phyloP scores from a whole-genome alignment of 2,329 filamentous ascomycete species.

The Aureobasidium zeae region DNA sequence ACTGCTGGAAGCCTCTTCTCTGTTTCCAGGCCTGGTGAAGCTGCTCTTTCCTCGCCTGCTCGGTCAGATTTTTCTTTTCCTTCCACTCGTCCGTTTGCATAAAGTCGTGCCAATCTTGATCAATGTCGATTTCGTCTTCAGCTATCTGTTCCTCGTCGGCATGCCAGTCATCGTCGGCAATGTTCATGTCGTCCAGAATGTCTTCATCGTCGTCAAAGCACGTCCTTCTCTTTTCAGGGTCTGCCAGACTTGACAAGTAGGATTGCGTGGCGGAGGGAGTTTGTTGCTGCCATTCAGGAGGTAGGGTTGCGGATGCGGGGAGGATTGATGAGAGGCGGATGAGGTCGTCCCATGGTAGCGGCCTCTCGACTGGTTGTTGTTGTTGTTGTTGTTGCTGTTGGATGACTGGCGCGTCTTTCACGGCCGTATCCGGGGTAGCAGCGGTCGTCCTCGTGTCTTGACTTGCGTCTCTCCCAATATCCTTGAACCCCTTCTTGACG shows the following conservation, averaged over 20 bases:
- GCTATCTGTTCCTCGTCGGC: background rate
- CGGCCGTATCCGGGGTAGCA: background rate
- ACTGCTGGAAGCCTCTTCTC: background rate
- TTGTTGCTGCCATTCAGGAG: slow-evolving; percentile 11
- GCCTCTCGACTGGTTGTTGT: slow-evolving; percentile 3
- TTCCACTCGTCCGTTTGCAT: slow-evolving; percentile 10
- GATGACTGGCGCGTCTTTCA: slow-evolving; percentile 1
- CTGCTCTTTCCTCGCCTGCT: background rate
- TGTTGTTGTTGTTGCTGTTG: background rate
- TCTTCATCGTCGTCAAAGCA: slow-evolving; percentile 13
- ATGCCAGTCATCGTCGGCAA: slow-evolving; percentile 12
- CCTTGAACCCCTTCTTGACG: slow-evolving; percentile 15
- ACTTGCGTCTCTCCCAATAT: slow-evolving; percentile 4
- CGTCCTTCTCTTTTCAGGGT: background rate
- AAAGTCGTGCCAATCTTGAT: slow-evolving; percentile 10
- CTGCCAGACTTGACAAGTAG: background rate
- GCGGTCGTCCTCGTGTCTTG: background rate
- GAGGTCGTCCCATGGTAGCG: slow-evolving; percentile 18
- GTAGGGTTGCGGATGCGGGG: slow-evolving; percentile 3
- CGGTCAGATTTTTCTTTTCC: background rate
- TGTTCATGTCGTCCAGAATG: slow-evolving; percentile 7
- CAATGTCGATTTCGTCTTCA: slow-evolving; percentile 2
- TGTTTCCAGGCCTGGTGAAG: slow-evolving; percentile 7
- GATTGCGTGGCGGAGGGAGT: background rate
- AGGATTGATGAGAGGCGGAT: slow-evolving; percentile 4